phyloP scores from a whole-genome alignment of 306 rosid species.

The Begonia loranthoides region DNA sequence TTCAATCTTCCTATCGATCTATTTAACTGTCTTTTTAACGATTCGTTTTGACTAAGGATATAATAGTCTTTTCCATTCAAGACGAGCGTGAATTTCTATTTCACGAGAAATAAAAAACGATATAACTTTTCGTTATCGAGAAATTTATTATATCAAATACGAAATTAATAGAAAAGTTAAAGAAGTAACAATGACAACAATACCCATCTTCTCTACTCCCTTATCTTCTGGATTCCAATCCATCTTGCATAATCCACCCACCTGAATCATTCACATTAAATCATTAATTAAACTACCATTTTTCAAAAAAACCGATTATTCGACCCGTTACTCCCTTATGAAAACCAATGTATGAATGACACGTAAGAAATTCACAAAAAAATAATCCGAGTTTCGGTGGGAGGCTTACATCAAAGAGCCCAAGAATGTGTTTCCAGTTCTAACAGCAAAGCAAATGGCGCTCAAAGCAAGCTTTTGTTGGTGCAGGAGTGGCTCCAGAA shows the following conservation, averaged over 20 bases:
- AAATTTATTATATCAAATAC: no score
- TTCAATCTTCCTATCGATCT: no score
- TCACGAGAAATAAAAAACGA: no score
- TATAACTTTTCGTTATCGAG: no score
- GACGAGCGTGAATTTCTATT: no score
- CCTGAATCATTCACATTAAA: constrained; percentile 23
- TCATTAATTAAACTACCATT: not conserved
- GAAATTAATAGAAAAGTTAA: no score
- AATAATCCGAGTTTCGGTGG: not conserved
- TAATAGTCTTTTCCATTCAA: no score
- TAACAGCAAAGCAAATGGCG: constrained; percentile 30
- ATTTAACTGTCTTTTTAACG: no score
- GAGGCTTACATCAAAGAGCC: constrained; percentile 35
- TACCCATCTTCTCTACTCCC: constrained; percentile 17
- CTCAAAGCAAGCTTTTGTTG: constrained; percentile 28
- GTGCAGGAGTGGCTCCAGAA: constrained; percentile 38
- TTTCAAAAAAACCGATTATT: no score
- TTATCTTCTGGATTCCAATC: constrained; percentile 61
- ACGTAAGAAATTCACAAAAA: not conserved
- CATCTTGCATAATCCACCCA: constrained; percentile 89
- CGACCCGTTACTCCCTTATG: no score
- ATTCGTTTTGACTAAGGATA: no score
- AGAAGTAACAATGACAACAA: not conserved
- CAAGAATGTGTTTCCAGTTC: constrained; percentile 47
- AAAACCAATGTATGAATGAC: no score